phyloP scores from a whole-genome alignment of 495 filamentous ascomycete species.

The Annulohypoxylon bovei region DNA sequence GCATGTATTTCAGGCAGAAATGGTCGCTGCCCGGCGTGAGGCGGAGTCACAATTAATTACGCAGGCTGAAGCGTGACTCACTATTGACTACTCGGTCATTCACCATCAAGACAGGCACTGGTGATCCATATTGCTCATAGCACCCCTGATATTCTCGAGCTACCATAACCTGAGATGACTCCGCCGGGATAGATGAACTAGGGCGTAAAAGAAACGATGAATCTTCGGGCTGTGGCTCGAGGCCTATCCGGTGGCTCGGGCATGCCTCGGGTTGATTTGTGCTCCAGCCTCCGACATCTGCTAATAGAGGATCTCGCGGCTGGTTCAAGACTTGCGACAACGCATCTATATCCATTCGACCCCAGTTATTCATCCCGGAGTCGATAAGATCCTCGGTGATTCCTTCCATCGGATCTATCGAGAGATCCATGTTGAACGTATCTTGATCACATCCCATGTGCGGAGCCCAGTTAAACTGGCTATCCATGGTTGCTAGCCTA shows the following conservation, averaged over 20 bases:
- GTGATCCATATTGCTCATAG: neutral
- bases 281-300: neutral
- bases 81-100: neutral
- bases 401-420: neutral
- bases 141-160: neutral
- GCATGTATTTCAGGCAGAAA: conserved; percentile 31
- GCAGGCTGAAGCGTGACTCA: conserved; percentile 41
- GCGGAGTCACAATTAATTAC: conserved; percentile 22
- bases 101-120: neutral
- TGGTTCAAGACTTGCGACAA: neutral
- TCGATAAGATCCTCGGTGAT: neutral
- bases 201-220: neutral
- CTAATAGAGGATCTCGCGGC: neutral
- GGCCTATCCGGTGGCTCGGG: neutral
- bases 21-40: conserved; percentile 21
- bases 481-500: neutral
- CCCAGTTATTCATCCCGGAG: neutral
- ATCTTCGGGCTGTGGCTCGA: neutral
- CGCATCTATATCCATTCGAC: neutral
- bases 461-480: neutral
- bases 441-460: neutral
- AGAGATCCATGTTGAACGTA: neutral
- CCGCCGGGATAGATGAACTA: neutral
- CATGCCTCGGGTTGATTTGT: neutral
- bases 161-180: neutral